Evolutionary conservation across 352 stramenopile species (phyloP).

Genomic region (Globisporangium irregulare): DNA sequence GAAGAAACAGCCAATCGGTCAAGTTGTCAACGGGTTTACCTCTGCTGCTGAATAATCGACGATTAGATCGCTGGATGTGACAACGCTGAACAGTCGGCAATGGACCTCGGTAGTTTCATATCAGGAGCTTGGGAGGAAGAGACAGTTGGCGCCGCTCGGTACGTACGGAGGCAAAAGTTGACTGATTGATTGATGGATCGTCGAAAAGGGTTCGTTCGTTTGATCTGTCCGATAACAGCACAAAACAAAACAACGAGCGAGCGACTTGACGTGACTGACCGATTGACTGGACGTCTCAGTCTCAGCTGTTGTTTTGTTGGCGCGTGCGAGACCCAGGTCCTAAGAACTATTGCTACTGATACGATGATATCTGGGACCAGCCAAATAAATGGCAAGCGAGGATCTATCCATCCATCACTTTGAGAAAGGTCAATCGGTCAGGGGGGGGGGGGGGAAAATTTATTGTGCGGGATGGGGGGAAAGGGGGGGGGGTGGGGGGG

Average conservation of each 20-base stretch:
- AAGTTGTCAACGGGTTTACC: conserved; percentile 17
- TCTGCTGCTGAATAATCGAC: conserved; percentile 7
- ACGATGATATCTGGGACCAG: not conserved
- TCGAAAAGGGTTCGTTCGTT: not conserved
- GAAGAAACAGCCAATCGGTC: conserved; percentile 19
- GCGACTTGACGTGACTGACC: not conserved
- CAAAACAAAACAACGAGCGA: not conserved
- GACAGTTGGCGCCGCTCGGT: conserved; percentile 10
- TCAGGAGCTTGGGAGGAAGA: conserved; percentile 9
- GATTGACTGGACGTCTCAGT: conserved; percentile 4
- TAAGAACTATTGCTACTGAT: not conserved
- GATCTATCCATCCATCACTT: not conserved
- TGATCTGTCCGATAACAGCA: not conserved
- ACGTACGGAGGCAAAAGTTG: conserved; percentile 1
- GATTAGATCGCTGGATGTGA: not conserved
- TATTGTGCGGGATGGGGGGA: no score
- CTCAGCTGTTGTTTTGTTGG: not conserved
- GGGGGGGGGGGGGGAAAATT: not conserved
- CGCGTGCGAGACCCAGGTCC: not conserved
- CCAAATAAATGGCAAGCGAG: not conserved
- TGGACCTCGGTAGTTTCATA: conserved; percentile 4
- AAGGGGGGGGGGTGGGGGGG: no score
- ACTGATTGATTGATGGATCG: conserved; percentile 7
- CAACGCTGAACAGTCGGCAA: not conserved
- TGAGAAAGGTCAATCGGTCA: not conserved